phyloP scores from a whole-genome alignment of 2,329 filamentous ascomycete species.

The Neurospora sp. region DNA sequence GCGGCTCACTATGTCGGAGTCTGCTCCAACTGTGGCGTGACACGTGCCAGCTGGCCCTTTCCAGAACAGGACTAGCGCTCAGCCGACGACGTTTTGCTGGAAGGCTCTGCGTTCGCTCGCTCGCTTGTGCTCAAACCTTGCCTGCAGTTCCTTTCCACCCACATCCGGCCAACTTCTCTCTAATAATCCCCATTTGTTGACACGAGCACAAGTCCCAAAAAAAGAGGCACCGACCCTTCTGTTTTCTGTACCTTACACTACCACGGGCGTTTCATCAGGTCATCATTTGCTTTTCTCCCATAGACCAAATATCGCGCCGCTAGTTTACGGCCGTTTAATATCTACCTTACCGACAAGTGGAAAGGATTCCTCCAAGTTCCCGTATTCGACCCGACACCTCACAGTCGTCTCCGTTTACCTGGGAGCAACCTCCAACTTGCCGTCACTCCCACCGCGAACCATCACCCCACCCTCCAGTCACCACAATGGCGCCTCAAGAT shows the following conservation, averaged over 20 bases:
- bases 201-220: neutral
- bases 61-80: conserved; percentile 8
- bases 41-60: conserved; percentile 14
- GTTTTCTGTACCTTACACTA: conserved; percentile 10
- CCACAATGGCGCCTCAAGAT: conserved; percentile 55
- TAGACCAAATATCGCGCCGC: conserved; percentile 2
- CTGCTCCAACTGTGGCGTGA: conserved; percentile 7
- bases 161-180: conserved; percentile 4
- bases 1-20: neutral
- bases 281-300: conserved; percentile 7
- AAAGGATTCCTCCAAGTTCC: neutral
- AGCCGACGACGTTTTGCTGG: conserved; percentile 11
- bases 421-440: neutral
- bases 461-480: neutral
- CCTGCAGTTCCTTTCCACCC: conserved; percentile 9
- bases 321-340: conserved; percentile 8
- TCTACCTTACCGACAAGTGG: neutral
- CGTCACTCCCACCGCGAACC: neutral
- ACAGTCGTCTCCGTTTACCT: neutral
- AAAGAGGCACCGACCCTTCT: conserved; percentile 1
- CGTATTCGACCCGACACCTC: neutral
- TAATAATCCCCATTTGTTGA: neutral
- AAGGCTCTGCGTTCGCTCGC: conserved; percentile 16
- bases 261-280: conserved; percentile 9
- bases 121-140: conserved; percentile 1